These are phyloP conservation scores for Dothiorella sarmentorum DNA, from an alignment of 2,329 filamentous ascomycete genomes.

Conservation along the genomic window DNA sequence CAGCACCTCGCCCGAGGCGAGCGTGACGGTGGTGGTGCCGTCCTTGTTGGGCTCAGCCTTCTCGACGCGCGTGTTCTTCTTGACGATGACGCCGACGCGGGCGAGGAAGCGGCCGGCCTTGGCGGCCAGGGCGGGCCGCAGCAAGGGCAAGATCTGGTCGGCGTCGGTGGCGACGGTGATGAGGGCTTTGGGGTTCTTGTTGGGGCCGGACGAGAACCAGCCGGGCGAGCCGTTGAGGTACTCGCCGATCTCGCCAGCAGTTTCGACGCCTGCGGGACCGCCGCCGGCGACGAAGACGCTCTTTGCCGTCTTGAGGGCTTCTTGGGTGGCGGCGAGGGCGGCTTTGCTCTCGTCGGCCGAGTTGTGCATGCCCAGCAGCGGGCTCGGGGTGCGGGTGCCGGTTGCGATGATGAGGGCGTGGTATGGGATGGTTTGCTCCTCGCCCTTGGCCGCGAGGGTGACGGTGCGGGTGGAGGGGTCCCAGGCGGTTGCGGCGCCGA, in stretches of 20 bases:
- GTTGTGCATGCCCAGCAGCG: slow-evolving; percentile 33
- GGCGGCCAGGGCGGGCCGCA: slow-evolving; percentile 21
- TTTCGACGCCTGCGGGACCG: slow-evolving; percentile 35
- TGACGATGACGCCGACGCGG: slow-evolving; percentile 28
- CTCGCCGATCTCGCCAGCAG: slow-evolving; percentile 44
- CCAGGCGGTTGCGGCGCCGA: slow-evolving; percentile 33
- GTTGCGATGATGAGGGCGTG: slow-evolving; percentile 37
- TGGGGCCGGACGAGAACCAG: slow-evolving; percentile 31
- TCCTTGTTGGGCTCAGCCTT: slow-evolving; percentile 24
- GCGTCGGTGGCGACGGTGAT: slow-evolving; percentile 33
- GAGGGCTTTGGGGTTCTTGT: slow-evolving; percentile 15
- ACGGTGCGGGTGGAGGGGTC: slow-evolving; percentile 4
- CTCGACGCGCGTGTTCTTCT: slow-evolving; percentile 11
- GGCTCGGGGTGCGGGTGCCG: slow-evolving; percentile 30
- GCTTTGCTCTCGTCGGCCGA: slow-evolving; percentile 33
- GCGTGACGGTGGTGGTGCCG: slow-evolving; percentile 36
- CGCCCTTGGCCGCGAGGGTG: slow-evolving; percentile 24
- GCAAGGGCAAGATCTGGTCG: slow-evolving; percentile 26
- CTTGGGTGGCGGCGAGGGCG: slow-evolving; percentile 30
- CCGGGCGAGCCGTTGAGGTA: slow-evolving; percentile 48
- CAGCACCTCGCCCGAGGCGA: slow-evolving; percentile 41
- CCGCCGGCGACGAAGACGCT: slow-evolving; percentile 35
- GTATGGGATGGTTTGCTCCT: slow-evolving; percentile 23
- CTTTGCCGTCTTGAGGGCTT: slow-evolving; percentile 25
- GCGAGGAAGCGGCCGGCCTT: slow-evolving; percentile 31